Evolutionary conservation across 176 grass and related monocot genomes (phyloP), one percentile per base, ranked within the genome.

Genomic region (Oryza punctata): DNA sequence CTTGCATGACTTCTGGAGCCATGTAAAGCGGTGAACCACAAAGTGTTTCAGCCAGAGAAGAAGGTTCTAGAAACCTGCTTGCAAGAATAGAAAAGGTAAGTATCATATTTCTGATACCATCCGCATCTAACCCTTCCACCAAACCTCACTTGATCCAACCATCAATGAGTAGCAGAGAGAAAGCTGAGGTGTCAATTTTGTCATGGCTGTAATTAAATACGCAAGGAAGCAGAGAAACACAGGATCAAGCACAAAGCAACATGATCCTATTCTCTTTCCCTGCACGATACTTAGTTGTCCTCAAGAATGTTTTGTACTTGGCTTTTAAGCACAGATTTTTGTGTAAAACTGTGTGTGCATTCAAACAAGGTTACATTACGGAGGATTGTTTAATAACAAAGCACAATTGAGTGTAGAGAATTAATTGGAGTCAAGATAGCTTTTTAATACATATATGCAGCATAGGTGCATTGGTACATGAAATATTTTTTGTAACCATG

Each of bases 11-110:
- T 91, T 99, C 96, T 74, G 96, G 96, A 80, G 96, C 96, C 96
- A 99, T 99, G 83, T 99, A 99, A 85, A 99, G 93, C 49, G 96
- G 96, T 61, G 96, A 99, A 84, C 96, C 96, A 81, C 96, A 99
- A 32, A 99, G 86, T 78, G 96, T 99, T 91, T 99, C 93, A 1
- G 96, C 96, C 63, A 99, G 63, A 44, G 83, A 37, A 78, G 5
- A 84, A 81, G 96, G 89, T 32, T 93, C 73, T 66, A 95, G 73
- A 66, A 79, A 85, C 33, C 93, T 95, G 81, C 24, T 81, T 78
- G 77, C 12, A 49, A 70, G 16, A 76, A 50, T 15, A 65, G 18
- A 33, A 59, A 67, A 61, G 10, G 30, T 72, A 77, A 84, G 63
- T 70, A 91, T 65, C 45, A 69, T 27, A 76, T 6, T 12, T 52